Base-by-base conservation (phyloP, 2,329 filamentous ascomycete genomes). In the Pseudogymnoascus sp. region DNA sequence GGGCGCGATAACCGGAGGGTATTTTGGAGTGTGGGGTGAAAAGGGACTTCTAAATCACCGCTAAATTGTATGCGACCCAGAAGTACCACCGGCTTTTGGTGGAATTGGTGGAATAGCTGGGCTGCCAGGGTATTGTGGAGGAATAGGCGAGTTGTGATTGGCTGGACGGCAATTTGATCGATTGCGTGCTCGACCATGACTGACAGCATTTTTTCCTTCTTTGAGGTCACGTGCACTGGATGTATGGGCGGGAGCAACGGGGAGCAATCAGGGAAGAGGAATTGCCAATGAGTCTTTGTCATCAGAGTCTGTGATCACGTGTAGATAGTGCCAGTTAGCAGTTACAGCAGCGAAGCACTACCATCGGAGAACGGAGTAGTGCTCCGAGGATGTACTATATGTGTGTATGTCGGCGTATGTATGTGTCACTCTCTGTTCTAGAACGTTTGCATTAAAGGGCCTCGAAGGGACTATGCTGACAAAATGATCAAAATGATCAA, bases 101-200 rank as follows among this genome's bases (percentile, higher is more conserved):
- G n/a, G 49, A 56, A 34, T 18, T 34, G 49, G 28, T 34, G 9
- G 49, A 56, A 56, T 56, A 56, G 28, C 49, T 56, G 49, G 46
- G 25, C 46, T 56, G 46, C 46, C 46, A 56, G 46, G 46, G 46
- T 56, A 56, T n/a, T n/a, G 46, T 56, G 46, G 46, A 56, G 46
- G 49, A 56, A 56, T 56, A 56, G n/a, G n/a, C 0, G 2, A 11
- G 3, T 23, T 49, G 38, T 42, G 60, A 61, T 61, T 61, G 60
- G 60, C 60, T 36, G 38, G 23, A 34, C 25, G 21, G 37, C 23
- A 61, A 46, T 28, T 42, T 34, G 59, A 46, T 42, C 60, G 60
- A 61, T 61, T 42, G 60, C 60, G 60, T 61, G 60, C 38, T 61
- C 37, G 38, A 46, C 25, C 28, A 56, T 56, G 49, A 21, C 49